Evolutionary conservation across 768 basidiomycete genomes (phyloP), one percentile per base, ranked within the genome.

Genomic region (Kwoniella sp.): DNA sequence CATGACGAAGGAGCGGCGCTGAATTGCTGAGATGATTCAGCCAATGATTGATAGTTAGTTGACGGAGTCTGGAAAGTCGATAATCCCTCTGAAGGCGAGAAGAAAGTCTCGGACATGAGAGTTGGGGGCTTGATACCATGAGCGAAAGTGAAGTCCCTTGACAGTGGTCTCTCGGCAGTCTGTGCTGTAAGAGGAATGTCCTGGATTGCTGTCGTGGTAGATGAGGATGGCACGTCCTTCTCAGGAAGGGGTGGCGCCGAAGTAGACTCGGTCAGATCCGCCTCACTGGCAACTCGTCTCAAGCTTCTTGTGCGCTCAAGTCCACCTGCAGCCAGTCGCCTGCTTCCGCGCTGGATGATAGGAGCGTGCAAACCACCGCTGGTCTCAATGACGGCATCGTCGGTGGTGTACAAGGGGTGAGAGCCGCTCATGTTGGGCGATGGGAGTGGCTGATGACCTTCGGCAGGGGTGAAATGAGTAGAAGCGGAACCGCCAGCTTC

Each of bases 61-160:
- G 25, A 37, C 21, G 49, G 59, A 44, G 59, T 60, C 8, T 55
- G 48, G 3, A 63, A 63, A 21, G 15, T 53, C 13, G 54, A 55
- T 21, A 25, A 22, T 10, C 33, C 50, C 25, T 58, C 50, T 12
- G 55, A 52, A 22, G 62, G 36, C 1, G 62, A 24, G 25, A 19
- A 19, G 26, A 17, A 53, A 2, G 24, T 10, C n/a, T 62, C 60
- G 12, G 51, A 47, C 25, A 29, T 60, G 2, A 74, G 58, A 9
- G 63, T 29, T 12, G 73, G 76, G 2, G 73, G 76, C 29, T 61
- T 60, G 27, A 69, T 64, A 40, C 76, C 76, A 21, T 71, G 58
- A 13, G 73, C 73, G 55, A 77, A 77, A 2, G 71, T 72, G 47
- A 77, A 77, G 54, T 74, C 76, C 36, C 76, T 40, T n/a, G 73